These are phyloP conservation scores for Microbotryum silenes-acaulis DNA, from an alignment of 1,284 basidiomycete genomes.

Conservation along the genomic window DNA sequence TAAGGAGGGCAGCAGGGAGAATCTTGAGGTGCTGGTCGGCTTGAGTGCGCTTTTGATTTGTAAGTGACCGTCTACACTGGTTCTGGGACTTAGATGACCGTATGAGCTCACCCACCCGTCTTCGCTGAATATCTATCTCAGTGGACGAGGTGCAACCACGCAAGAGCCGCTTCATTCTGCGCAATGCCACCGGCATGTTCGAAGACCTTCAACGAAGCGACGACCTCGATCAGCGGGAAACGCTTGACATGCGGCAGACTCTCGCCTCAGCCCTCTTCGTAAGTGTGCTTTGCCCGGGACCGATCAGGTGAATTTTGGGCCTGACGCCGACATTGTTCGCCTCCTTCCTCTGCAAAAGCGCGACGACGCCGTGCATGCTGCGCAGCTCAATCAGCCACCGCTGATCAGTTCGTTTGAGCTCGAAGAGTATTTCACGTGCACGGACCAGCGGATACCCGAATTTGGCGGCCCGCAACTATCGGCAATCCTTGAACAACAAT, in stretches of 20 bases:
- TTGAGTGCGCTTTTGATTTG: constrained; percentile 7
- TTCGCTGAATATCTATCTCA: neutral
- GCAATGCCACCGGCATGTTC: constrained; percentile 16
- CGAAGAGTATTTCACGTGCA: no score
- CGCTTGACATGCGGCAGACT: constrained; percentile 10
- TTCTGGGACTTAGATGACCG: neutral
- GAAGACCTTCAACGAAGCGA: neutral
- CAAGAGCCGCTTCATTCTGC: constrained; percentile 14
- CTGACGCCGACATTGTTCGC: neutral
- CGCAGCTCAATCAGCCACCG: constrained; percentile 2
- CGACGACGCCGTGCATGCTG: constrained; percentile 12
- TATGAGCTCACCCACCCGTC: neutral
- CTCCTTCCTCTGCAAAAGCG: neutral
- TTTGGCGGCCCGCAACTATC: no score
- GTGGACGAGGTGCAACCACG: constrained; percentile 20
- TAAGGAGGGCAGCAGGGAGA: neutral
- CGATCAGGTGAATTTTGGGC: no score
- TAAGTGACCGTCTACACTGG: neutral
- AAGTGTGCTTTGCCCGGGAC: neutral
- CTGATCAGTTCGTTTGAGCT: constrained; percentile 11
- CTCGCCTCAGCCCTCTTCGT: constrained; percentile 17
- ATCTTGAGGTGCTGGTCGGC: constrained; percentile 14
- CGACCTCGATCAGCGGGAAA: no score
- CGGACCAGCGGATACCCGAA: no score
- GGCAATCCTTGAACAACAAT: no score